Percentiles rank a stretch among this genome's conserved stretches.
phyloP scores from a whole-genome alignment of 169 alveolate species.

The Plasmodium gaboni region DNA sequence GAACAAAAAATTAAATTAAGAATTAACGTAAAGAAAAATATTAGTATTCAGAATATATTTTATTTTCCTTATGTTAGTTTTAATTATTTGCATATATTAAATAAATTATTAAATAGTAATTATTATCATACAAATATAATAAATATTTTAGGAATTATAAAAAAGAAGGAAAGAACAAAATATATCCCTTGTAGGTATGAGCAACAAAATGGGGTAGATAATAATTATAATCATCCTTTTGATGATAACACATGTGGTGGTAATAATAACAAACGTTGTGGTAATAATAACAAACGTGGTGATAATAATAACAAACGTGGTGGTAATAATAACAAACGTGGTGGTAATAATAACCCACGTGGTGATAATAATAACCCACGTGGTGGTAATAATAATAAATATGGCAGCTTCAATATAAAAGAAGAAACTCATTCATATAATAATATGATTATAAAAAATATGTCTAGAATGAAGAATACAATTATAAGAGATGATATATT shows the following conservation, averaged over 20 bases:
- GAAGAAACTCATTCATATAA: not conserved
- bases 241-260: no score
- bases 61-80: conserved; percentile 67
- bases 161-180: not conserved
- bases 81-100: conserved; percentile 6
- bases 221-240: no score
- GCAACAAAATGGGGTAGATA: no score
- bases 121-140: conserved; percentile 15
- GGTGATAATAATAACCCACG: no score
- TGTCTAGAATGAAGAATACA: not conserved
- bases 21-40: conserved; percentile 37
- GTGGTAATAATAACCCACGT: no score
- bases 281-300: no score
- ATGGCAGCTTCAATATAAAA: not conserved
- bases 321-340: no score
- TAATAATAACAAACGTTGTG: no score
- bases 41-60: conserved; percentile 19
- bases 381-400: no score
- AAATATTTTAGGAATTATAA: not conserved
- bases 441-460: not conserved
- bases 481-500: not conserved
- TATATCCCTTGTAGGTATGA: no score
- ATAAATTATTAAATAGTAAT: conserved; percentile 13
- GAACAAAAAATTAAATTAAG: conserved; percentile 32
- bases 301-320: no score